Base-by-base conservation (phyloP, 2,329 filamentous ascomycete species). In the Sarocladium oryzae region DNA sequence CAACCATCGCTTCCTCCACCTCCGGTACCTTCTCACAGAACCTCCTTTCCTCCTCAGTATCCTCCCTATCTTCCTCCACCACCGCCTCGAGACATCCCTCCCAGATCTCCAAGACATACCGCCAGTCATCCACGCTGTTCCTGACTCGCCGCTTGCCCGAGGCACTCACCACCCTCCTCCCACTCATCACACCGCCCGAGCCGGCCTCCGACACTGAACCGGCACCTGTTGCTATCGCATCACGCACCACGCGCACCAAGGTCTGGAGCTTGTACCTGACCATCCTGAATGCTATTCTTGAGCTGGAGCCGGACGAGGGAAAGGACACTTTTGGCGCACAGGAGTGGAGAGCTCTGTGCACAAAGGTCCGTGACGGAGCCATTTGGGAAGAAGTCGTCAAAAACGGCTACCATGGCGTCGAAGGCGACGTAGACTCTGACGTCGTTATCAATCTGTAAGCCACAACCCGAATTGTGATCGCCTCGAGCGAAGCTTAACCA, bases 251-350 rank as follows among this genome's bases (percentile, higher is more conserved):
- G 52, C 78, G 91, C 57, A 86, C 96, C 67, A 99, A 97, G 69
- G 86, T 97, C 56, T 99, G 93, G 93, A 96, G 90, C 67, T 78
- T 99, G 61, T 99, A 97, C 66, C 79, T 97, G 57, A 96, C 91
- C 16, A 86, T 96, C 49, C 76, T 97, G 56, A 96, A 96, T 71
- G 87, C 89, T 35, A 86, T 96, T 56, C 76, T 95, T 32, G 92
- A 97, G 62, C 76, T 97, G 63, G 89, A 90, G 52, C 77, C 88
- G 2, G 89, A 96, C 58, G 91, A 96, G 67, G 93, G 92, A 48
- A 96, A 93, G 72, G 81, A 85, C 49, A 80, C 85, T 11, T 95
- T 97, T 70, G 93, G 93, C 3, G 84, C 82, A 50, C 82, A 88
- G 62, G 85, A 89, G 65, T 99, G 91, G 88, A 85, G 89, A 65